Percentiles rank a stretch among this genome's conserved stretches.
Conservation (phyloP, 306 rosid species). For the Dalbergia cultrata region DNA sequence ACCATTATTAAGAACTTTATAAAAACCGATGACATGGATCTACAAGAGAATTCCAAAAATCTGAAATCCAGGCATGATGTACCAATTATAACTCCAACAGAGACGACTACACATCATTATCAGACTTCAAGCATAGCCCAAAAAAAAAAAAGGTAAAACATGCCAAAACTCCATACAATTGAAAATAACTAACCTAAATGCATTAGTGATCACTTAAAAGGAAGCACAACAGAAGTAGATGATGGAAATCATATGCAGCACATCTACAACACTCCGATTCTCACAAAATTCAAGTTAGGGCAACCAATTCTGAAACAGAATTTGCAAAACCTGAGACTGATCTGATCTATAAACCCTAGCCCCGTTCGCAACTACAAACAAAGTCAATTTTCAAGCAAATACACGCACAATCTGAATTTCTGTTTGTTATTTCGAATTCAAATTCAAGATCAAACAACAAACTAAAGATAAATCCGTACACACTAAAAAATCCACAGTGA, state of each 20-base stretch:
- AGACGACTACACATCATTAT: not conserved
- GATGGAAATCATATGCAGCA: not conserved
- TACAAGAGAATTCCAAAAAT: slow-evolving; percentile 9
- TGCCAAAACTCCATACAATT: not conserved
- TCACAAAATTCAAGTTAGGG: slow-evolving; percentile 20
- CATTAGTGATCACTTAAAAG: not conserved
- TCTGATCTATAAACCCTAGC: slow-evolving; percentile 51
- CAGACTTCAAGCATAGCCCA: not conserved
- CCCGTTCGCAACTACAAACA: slow-evolving; percentile 26
- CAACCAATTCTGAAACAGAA: not conserved
- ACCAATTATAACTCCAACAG: not conserved
- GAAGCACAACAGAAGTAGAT: not conserved
- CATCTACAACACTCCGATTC: not conserved
- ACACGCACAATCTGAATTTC: not conserved
- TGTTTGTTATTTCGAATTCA: not conserved
- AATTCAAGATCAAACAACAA: not conserved
- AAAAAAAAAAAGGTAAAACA: not conserved
- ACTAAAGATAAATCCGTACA: not conserved
- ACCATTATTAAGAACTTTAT: not conserved
- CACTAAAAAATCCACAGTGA: slow-evolving; percentile 39
- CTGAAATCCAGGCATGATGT: not conserved
- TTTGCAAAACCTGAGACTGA: slow-evolving; percentile 4
- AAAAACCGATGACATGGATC: not conserved
- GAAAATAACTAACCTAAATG: not conserved
- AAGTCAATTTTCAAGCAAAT: not conserved